Evolutionary conservation across 2,329 filamentous ascomycete species (phyloP), one percentile per base, ranked within the genome.

Genomic region (Aspergillus chevalieri): DNA sequence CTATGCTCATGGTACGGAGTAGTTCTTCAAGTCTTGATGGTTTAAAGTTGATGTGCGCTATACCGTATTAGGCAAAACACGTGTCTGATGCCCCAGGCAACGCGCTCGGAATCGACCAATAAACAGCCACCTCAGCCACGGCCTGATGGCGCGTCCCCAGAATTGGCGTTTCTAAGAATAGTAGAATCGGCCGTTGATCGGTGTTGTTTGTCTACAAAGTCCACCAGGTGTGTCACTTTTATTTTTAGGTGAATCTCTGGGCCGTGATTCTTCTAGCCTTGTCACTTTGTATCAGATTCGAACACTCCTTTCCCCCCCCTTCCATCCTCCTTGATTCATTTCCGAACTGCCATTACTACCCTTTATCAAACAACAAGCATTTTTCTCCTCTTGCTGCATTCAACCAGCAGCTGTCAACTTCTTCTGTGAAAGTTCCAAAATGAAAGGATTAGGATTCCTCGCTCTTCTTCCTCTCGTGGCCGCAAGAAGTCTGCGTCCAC

Each of bases 361-460:
- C 10, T 38, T 21, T 21, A 19, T 41, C 10, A 15, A 41, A 19
- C 38, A 41, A 15, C 34, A 30, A 41, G n/a, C 19, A 41, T 43
- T 24, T 24, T 2, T n/a, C 5, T 28, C 22, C 6, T 44, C 22
- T 26, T n/a, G 17, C 42, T 26, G 12, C 42, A 26, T 30, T 26
- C 21, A 21, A 44, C 5, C 14, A 9, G 14, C 19, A 43, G 14
- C n/a, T 22, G 17, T 6, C n/a, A 43, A 43, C 12, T 24, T 43
- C 41, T 7, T 15, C 4, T 30, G 19, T 22, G 17, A 22, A 8
- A 42, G 19, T 26, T 43, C 26, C 43, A 58, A 14, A n/a, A 70
- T 70, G 67, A 59, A 57, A 51, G 50, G 54, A 47, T 52, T 65
- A 17, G 51, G 53, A 30, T 22, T 66, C n/a, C 55, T 69, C 48